Base-by-base conservation (phyloP, 805 yeast genomes). In the Cephaloascus albidus region DNA sequence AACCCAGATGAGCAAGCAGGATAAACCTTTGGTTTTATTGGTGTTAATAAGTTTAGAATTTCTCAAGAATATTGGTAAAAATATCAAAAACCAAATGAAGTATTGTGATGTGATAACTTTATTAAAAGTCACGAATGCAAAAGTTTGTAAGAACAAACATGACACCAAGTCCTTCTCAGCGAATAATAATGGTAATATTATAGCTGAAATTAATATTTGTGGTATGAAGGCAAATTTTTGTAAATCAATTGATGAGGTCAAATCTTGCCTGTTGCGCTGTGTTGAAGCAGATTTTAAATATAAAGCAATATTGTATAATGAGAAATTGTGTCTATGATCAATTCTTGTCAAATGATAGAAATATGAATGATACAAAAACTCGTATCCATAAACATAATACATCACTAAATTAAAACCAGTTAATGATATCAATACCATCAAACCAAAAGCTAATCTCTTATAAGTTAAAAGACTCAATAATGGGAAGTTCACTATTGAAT, bases 311-410 rank as follows among this genome's bases (percentile, higher is more conserved):
- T 89, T 85, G 72, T 89, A 93, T 2, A 89, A 66, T 3, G 96
- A 85, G 54, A 93, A 93, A 59, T 93, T 93, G 60, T 93, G 98
- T 36, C 98, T 75, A 58, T 93, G 98, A 57, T 93, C 98, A 3
- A 86, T 59, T 43, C 98, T 68, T 6, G 75, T 67, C 33, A 90
- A 61, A 57, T 90, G 98, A 55, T 90, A 89, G 3, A 87, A 53
- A 54, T 85, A 88, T 0, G 96, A 73, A 49, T 90, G 85, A 33
- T 76, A 65, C 10, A 93, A 43, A 53, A 81, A 90, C 45, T 85
- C 90, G 36, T 61, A 54, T 1, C 96, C 96, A 52, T 88, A 89
- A 2, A 72, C 45, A 4, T 43, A 19, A 59, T 76, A 86, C 95
- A 90, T 86, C 28, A 68, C 35, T 1, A 54, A 61, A 2, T 83